phyloP scores from a whole-genome alignment of 2,329 filamentous ascomycete genomes.

The Capronia coronata region DNA sequence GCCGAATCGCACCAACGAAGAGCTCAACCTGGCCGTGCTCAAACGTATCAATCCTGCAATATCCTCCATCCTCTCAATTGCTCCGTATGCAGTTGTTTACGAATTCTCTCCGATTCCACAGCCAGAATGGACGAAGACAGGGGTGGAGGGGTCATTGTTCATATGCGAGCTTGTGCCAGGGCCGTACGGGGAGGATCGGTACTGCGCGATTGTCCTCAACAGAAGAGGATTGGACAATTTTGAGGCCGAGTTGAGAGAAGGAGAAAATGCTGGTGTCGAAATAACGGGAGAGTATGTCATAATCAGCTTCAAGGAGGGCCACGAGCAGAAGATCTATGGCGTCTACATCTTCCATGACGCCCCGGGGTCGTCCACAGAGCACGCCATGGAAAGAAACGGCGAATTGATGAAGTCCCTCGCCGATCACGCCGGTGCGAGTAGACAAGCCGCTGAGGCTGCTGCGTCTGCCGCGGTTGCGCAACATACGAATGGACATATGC shows the following conservation, averaged over 20 bases:
- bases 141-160: slow-evolving; percentile 82
- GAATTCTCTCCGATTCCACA: slow-evolving; percentile 59
- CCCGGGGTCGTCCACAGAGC: slow-evolving; percentile 49
- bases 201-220: slow-evolving; percentile 64
- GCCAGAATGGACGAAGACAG: slow-evolving; percentile 71
- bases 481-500: slow-evolving; percentile 31
- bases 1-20: slow-evolving; percentile 62
- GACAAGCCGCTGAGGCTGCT: slow-evolving; percentile 39
- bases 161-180: slow-evolving; percentile 59
- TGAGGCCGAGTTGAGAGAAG: slow-evolving; percentile 53
- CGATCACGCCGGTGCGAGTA: slow-evolving; percentile 45
- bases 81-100: slow-evolving; percentile 82
- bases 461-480: slow-evolving; percentile 31
- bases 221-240: slow-evolving; percentile 65
- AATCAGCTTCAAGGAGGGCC: slow-evolving; percentile 39
- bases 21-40: slow-evolving; percentile 81
- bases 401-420: slow-evolving; percentile 51
- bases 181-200: slow-evolving; percentile 42
- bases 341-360: slow-evolving; percentile 61
- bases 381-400: slow-evolving; percentile 42
- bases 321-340: slow-evolving; percentile 46
- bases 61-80: slow-evolving; percentile 66
- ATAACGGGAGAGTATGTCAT: slow-evolving; percentile 57
- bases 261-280: slow-evolving; percentile 57
- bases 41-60: slow-evolving; percentile 73